Percentiles rank a stretch among this genome's conserved stretches.
phyloP scores from a whole-genome alignment of 176 grass and related monocot species.

The Avena eriantha region DNA sequence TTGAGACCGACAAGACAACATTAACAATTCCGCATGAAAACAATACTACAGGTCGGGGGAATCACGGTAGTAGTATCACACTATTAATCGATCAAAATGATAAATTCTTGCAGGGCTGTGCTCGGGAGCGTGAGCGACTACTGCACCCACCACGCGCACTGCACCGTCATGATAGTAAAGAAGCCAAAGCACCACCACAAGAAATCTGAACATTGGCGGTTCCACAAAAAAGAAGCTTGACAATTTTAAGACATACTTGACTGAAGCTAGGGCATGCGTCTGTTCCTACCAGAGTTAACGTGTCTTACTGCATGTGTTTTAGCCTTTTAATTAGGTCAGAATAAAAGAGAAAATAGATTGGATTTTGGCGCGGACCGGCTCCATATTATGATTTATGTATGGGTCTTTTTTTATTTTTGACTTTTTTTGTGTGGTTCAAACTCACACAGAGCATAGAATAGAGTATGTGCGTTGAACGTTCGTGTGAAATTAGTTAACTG shows the following conservation, averaged over 20 bases:
- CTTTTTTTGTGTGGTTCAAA: no score
- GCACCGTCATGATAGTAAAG: conserved; percentile 92
- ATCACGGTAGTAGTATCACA: no score
- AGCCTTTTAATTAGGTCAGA: no score
- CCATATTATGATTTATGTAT: no score
- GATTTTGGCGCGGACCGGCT: no score
- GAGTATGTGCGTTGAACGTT: no score
- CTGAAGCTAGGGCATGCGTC: not conserved
- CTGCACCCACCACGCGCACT: conserved; percentile 85
- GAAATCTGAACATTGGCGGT: conserved; percentile 34
- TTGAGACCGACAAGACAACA: not conserved
- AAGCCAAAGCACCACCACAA: conserved; percentile 63
- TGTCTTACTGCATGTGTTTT: not conserved
- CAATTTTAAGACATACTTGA: not conserved
- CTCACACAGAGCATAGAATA: no score
- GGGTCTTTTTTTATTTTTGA: no score
- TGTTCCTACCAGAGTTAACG: not conserved
- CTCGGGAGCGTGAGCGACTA: conserved; percentile 94
- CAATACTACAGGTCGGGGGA: no score
- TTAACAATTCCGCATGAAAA: not conserved
- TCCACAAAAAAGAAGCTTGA: not conserved
- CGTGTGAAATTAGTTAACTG: no score
- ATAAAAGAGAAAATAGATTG: no score
- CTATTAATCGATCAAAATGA: not conserved
- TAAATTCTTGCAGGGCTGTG: conserved; percentile 55